Evolutionary conservation across 2,329 filamentous ascomycete genomes (phyloP), one percentile per base, ranked within the genome.

Genomic region (Fusarium armeniacum): DNA sequence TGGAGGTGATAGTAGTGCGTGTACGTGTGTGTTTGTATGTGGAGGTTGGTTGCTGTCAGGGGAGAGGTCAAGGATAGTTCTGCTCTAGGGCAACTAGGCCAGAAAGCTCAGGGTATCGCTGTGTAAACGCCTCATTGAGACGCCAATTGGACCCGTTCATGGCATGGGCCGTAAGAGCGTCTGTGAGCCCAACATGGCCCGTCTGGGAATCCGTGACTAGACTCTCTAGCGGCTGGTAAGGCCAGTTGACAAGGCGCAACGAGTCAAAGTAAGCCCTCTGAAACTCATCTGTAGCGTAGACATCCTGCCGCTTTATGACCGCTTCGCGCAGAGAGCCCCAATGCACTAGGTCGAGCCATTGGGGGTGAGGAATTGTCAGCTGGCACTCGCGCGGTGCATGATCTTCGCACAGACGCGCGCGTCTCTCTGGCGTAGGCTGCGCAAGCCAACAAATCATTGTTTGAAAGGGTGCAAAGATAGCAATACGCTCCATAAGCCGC

Each of bases 211-310:
- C 69, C 16, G 65, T 72, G 7, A 63, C 54, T 54, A 69, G 67
- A 8, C 70, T 47, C 24, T 63, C 67, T 35, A 64, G 57, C 45
- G 67, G 64, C 49, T 62, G 61, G 52, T 68, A 69, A n/a, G 76
- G 74, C 81, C 78, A 82, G 44, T 81, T 78, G 46, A 78, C 67
- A 51, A 78, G 64, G 33, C 76, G 77, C 47, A 82, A 55, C 55
- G 74, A 77, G 38, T 70, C 67, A 44, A 70, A 76, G 65, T 81
- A 82, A 40, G 78, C 47, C 55, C 74, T 72, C 41, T 75, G 74
- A 44, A 82, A 82, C 52, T 82, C 79, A 4, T 76, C 73, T 10
- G 77, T 82, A 41, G 75, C 77, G 58, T 82, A 83, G 6, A 75
- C 51, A 18, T 76, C 73, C 58, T 79, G 81, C 24, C 76, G 76